Evolutionary conservation across 179 eudicot genomes (phyloP).

Genomic region (Carnegiea gigantea): DNA sequence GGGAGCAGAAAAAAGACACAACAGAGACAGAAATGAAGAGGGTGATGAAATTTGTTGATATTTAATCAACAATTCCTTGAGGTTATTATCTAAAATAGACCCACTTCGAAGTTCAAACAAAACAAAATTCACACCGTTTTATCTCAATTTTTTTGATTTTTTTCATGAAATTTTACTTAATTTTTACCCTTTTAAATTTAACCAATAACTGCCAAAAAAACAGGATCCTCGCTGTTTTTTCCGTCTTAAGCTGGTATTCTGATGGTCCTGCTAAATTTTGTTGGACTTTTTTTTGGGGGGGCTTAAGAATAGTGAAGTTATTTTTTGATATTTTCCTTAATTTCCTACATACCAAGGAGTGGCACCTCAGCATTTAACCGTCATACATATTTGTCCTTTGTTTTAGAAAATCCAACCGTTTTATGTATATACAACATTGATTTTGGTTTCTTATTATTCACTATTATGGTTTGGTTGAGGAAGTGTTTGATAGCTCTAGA

Average conservation of each 20-base stretch:
- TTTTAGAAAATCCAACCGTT: background rate
- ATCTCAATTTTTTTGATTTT: conserved; percentile 3
- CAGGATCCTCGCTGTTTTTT: conserved; percentile 21
- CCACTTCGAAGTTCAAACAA: conserved; percentile 2
- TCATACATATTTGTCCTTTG: background rate
- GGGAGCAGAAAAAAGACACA: background rate
- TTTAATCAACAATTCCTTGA: conserved; percentile 18
- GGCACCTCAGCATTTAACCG: conserved; percentile 6
- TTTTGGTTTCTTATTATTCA: no score
- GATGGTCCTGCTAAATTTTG: background rate
- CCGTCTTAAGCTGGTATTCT: conserved; percentile 8
- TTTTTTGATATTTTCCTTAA: background rate
- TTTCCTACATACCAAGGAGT: background rate
- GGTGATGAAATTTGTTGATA: conserved; percentile 7
- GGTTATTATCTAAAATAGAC: conserved; percentile 25
- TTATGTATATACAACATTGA: no score
- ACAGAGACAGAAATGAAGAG: background rate
- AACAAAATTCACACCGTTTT: conserved; percentile 13
- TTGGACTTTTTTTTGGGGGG: background rate
- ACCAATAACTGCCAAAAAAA: conserved; percentile 27
- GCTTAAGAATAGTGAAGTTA: background rate
- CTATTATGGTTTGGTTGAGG: no score
- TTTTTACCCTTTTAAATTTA: background rate
- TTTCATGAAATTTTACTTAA: background rate
- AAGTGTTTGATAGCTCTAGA: no score